Percentiles rank a stretch among this genome's conserved stretches.
phyloP scores from a whole-genome alignment of 129 eudicot genomes.

The carrot (Daucus carota) region DH1_v3.0 NC_030388.2:19009001-19009500 shows the following conservation, averaged over 20 bases:
- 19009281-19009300: too few relatives aligned
- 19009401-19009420: not conserved
- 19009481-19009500: constrained; percentile 77
- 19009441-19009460: constrained; percentile 36
- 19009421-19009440: constrained; percentile 30
- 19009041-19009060: not conserved
- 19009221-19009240: not conserved
- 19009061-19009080: not conserved
- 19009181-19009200: constrained; percentile 33
- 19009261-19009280: not conserved
- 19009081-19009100: not conserved
- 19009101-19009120: not conserved
- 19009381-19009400: not conserved
- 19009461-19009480: constrained; percentile 31
- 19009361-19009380: too few relatives aligned
- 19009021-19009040: not conserved
- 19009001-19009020: not conserved
- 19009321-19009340: not conserved
- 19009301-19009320: not conserved
- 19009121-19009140: constrained; percentile 16
- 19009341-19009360: too few relatives aligned
- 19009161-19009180: constrained; percentile 32
- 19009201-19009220: constrained; percentile 38
- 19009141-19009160: constrained; percentile 40
- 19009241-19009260: not conserved